Evolutionary conservation across 2,329 filamentous ascomycete species (phyloP), one percentile per base, ranked within the genome.

Genomic region (Penicillium sp.): DNA sequence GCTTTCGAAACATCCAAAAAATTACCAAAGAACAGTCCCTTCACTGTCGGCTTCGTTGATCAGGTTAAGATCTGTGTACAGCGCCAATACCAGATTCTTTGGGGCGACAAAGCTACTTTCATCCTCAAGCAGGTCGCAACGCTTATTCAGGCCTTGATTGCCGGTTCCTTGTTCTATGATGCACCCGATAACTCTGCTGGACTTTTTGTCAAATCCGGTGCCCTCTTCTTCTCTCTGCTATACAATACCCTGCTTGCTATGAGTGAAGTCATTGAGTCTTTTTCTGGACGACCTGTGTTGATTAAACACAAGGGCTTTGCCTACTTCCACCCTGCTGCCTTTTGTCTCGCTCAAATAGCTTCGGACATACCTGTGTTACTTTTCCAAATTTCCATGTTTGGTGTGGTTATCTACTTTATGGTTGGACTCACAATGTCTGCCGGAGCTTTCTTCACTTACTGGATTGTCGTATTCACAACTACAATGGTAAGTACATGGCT

Each of bases 81-180:
- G 18, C 79, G 86, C 4, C 84, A 88, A 58, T 88, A 87, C 57
- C 83, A 87, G 60, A 84, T 88, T 27, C 63, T 88, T 1, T 82
- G 80, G 77, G 85, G 85, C 38, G 84, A 88, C 68, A 86, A 84
- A 60, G 76, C 81, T 0, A 85, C 83, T 0, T 83, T 87, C 36
- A 60, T 85, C 57, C 84, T 87, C 70, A 86, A 85, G 65, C 84
- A 87, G 60, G 69, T 76, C 5, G 78, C 80, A 0, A 84, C 81
- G 1, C 63, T 88, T 7, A 62, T 78, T 0, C 83, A 87, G 61
- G 84, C 85, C 0, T 69, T 89, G 5, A 81, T 89, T 53, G 77
- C 80, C 1, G 86, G 85, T 7, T 88, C 85, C 0, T 76, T 89
- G 3, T 89, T 89, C 70, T 89, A 88, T 70, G 78, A 85, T 51